Percentiles rank a stretch among this genome's conserved stretches.
Evolutionary conservation across 805 yeast genomes (phyloP).

Genomic region (Clavispora phyllophila): DNA sequence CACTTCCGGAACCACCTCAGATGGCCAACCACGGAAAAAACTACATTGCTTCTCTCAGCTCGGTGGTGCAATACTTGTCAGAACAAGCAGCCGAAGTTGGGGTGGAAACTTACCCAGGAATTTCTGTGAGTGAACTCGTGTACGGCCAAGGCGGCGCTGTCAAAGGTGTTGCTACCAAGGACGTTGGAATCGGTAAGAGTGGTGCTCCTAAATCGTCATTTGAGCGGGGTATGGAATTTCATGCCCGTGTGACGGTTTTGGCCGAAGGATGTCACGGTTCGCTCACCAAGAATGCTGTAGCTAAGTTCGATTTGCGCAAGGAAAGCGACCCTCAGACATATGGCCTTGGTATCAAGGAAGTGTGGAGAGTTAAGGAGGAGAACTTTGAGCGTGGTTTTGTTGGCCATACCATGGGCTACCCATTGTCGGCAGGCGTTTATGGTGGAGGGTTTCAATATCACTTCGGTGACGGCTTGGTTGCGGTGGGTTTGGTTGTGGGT

Average conservation of each 20-base stretch:
- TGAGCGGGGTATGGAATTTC: conserved; percentile 97
- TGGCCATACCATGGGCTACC: conserved; percentile 87
- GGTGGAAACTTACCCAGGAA: conserved; percentile 88
- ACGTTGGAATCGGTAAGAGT: conserved; percentile 73
- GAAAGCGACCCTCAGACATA: conserved; percentile 77
- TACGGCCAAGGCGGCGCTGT: conserved; percentile 56
- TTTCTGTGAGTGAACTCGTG: conserved; percentile 75
- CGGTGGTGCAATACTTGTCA: conserved; percentile 74
- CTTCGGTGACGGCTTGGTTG: conserved; percentile 87
- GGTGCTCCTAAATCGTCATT: conserved; percentile 80
- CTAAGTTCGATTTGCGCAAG: conserved; percentile 62
- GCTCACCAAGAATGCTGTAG: conserved; percentile 69
- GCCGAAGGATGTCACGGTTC: conserved; percentile 99
- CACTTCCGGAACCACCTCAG: conserved; percentile 92
- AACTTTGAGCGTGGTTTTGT: conserved; percentile 78
- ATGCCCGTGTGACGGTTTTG: conserved; percentile 79
- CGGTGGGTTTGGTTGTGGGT: conserved; percentile 93
- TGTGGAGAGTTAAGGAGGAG: conserved; percentile 88
- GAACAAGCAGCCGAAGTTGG: conserved; percentile 92
- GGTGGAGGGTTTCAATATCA: conserved; percentile 99
- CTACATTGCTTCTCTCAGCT: conserved; percentile 78
- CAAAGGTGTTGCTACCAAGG: conserved; percentile 90
- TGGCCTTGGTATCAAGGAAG: conserved; percentile 94
- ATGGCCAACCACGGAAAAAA: conserved; percentile 77
- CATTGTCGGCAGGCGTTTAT: conserved; percentile 65